Percentiles rank a stretch among this genome's conserved stretches.
Evolutionary conservation across 768 basidiomycete genomes (phyloP).

Genomic region (Boletus speciosus): DNA sequence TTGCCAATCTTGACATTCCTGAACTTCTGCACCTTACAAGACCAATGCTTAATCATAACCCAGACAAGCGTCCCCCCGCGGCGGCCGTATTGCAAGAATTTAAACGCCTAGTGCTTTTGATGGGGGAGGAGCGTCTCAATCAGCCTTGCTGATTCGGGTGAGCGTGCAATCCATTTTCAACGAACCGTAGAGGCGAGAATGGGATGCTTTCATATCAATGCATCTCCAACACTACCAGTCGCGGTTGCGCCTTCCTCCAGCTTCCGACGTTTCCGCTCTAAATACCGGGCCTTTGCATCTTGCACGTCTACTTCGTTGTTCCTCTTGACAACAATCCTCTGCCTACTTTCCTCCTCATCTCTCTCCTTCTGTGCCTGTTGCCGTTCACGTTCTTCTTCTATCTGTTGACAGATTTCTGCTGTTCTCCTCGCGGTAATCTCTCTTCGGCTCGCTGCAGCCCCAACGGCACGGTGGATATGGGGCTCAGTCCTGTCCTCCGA

Average conservation of each 20-base stretch:
- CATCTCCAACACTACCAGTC: slow-evolving; percentile 3
- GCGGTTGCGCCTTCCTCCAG: slow-evolving; percentile 43
- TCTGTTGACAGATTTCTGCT: slow-evolving; percentile 72
- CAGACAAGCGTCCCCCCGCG: slow-evolving; percentile 51
- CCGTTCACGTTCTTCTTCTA: slow-evolving; percentile 70
- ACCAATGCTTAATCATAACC: slow-evolving; percentile 57
- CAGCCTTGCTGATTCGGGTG: slow-evolving; percentile 7
- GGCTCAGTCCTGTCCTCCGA: slow-evolving; percentile 31
- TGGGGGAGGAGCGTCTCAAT: slow-evolving; percentile 35
- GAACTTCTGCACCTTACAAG: slow-evolving; percentile 54
- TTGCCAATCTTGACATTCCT: slow-evolving; percentile 54
- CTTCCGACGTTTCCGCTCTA: slow-evolving; percentile 76
- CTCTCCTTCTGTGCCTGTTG: slow-evolving; percentile 51
- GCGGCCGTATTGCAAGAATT: slow-evolving; percentile 48
- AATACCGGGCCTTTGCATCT: slow-evolving; percentile 70
- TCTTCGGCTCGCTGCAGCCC: slow-evolving; percentile 70
- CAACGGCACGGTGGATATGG: slow-evolving; percentile 71
- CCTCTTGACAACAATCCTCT: slow-evolving; percentile 65
- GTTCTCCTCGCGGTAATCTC: slow-evolving; percentile 85
- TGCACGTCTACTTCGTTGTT: slow-evolving; percentile 74
- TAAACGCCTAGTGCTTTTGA: slow-evolving; percentile 43
- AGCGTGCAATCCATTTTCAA: neutral
- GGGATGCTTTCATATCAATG: neutral
- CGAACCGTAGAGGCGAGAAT: neutral
- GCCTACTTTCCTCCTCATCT: slow-evolving; percentile 61